Evolutionary conservation across 2,329 filamentous ascomycete species (phyloP).

Genomic region (Mycosphaerella arachidis): DNA sequence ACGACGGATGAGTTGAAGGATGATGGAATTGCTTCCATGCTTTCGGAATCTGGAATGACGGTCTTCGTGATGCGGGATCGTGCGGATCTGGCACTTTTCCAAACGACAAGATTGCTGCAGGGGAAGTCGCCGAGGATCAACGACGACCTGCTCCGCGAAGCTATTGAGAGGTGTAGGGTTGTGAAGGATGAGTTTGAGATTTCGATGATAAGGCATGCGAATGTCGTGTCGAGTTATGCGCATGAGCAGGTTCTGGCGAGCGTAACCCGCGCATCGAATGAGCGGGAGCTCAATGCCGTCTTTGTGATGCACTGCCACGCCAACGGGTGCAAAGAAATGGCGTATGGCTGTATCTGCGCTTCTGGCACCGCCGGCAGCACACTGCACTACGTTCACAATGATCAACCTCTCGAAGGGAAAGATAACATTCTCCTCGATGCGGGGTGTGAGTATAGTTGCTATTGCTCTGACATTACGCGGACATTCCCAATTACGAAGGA

Average conservation of each 20-base stretch:
- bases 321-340: slow-evolving; percentile 72
- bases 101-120: slow-evolving; percentile 58
- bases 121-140: slow-evolving; percentile 65
- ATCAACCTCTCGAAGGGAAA: slow-evolving; percentile 64
- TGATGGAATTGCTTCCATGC: slow-evolving; percentile 57
- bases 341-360: slow-evolving; percentile 83
- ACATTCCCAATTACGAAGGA: slow-evolving; percentile 69
- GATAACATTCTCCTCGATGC: slow-evolving; percentile 80
- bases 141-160: slow-evolving; percentile 50
- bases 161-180: slow-evolving; percentile 76
- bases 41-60: slow-evolving; percentile 38
- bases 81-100: slow-evolving; percentile 43
- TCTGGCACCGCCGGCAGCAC: slow-evolving; percentile 75
- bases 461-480: slow-evolving; percentile 64
- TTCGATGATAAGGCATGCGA: slow-evolving; percentile 74
- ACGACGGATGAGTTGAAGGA: slow-evolving; percentile 61
- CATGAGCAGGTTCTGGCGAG: slow-evolving; percentile 66
- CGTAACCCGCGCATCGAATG: slow-evolving; percentile 64
- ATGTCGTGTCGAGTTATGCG: slow-evolving; percentile 70
- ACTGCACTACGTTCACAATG: slow-evolving; percentile 81
- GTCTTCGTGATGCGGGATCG: slow-evolving; percentile 77
- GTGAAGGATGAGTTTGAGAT: slow-evolving; percentile 84
- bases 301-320: slow-evolving; percentile 75
- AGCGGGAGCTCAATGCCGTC: slow-evolving; percentile 75
- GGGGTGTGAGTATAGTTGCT: slow-evolving; percentile 55